These are phyloP conservation scores for Neurospora hispaniola DNA, from an alignment of 495 filamentous ascomycete species.

Conservation along the genomic window DNA sequence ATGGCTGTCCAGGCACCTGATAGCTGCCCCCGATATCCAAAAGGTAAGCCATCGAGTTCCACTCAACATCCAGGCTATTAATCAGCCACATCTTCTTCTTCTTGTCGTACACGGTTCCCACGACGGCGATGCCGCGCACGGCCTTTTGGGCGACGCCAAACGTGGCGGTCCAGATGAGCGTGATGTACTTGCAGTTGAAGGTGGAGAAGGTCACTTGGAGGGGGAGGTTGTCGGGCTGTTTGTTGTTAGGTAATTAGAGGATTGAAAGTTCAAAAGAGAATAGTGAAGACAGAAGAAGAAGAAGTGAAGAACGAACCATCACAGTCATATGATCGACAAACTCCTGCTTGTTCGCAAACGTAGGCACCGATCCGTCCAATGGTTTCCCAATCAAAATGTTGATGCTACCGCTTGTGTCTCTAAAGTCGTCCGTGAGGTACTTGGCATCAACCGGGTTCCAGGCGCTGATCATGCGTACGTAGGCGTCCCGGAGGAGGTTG, in stretches of 20 bases:
- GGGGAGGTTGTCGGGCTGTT: slow-evolving; percentile 15
- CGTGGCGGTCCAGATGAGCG: slow-evolving; percentile 18
- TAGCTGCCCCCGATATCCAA: slow-evolving; percentile 16
- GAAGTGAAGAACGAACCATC: slow-evolving; percentile 4
- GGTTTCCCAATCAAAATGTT: slow-evolving; percentile 18
- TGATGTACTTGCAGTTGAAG: slow-evolving; percentile 17
- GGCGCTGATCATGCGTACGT: slow-evolving; percentile 14
- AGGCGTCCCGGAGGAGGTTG: slow-evolving; percentile 12
- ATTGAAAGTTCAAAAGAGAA: neutral
- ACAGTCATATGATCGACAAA: slow-evolving; percentile 14
- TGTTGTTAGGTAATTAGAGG: neutral
- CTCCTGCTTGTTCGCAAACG: slow-evolving; percentile 17
- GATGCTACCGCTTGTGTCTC: slow-evolving; percentile 22
- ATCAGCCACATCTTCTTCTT: slow-evolving; percentile 17
- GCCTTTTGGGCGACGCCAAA: slow-evolving; percentile 9
- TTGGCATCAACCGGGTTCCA: slow-evolving; percentile 18
- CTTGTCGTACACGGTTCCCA: slow-evolving; percentile 7
- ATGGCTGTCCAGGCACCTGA: slow-evolving; percentile 4
- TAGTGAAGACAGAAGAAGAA: neutral
- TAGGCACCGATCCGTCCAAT: slow-evolving; percentile 9
- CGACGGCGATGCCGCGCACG: slow-evolving; percentile 20
- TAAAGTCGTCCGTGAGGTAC: slow-evolving; percentile 14
- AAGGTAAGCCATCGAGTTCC: slow-evolving; percentile 18
- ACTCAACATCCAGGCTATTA: slow-evolving; percentile 22
- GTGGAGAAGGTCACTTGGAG: slow-evolving; percentile 4